A percentile compares a stretch with the other conserved stretches of the same genome.
These are phyloP conservation scores for Ensete ventricosum DNA, from an alignment of 176 grass and related monocot genomes.

Conservation along the genomic window DNA sequence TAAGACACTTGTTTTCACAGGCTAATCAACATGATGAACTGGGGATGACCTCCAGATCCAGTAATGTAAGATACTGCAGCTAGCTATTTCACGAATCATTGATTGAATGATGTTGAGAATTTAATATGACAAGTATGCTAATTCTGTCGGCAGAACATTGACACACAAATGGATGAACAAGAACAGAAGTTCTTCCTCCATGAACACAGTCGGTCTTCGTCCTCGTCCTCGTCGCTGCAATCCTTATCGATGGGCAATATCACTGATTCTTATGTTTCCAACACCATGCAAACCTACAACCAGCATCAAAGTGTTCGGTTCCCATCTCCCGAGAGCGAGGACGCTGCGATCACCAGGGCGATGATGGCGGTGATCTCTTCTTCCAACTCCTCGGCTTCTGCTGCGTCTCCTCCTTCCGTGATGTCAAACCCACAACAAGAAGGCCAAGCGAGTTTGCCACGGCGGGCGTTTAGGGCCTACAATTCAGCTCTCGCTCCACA, in stretches of 20 bases:
- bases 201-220: too few relatives aligned
- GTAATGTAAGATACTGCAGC: neutral
- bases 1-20: neutral
- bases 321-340: constrained; percentile 7
- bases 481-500: neutral
- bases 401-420: constrained; percentile 37
- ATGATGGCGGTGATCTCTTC: constrained; percentile 78
- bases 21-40: neutral
- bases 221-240: too few relatives aligned
- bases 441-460: neutral
- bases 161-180: neutral
- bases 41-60: neutral
- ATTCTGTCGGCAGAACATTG: neutral
- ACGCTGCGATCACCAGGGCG: constrained; percentile 50
- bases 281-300: neutral
- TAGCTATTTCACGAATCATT: too few relatives aligned
- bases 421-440: neutral
- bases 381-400: constrained; percentile 40
- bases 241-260: too few relatives aligned
- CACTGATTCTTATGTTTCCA: too few relatives aligned
- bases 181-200: neutral
- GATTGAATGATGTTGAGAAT: too few relatives aligned
- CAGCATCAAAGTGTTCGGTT: neutral
- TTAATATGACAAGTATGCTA: too few relatives aligned
- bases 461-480: constrained; percentile 26